Conservation (phyloP, 306 rosid species). For the Begonia fuchsioides region DNA sequence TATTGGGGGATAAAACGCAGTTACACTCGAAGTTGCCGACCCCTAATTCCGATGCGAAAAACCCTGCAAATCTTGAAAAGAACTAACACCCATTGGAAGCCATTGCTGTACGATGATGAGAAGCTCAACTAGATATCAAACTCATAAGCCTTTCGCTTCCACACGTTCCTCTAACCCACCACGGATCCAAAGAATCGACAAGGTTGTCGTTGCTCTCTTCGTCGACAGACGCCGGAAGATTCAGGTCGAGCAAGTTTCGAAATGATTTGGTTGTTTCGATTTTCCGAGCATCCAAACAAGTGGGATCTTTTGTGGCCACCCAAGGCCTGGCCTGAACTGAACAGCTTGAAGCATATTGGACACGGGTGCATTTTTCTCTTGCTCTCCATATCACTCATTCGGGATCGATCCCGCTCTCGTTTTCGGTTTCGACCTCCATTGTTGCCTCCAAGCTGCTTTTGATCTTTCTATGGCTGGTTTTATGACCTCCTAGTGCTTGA, state of each 20-base stretch:
- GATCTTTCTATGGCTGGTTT: slow-evolving; percentile 73
- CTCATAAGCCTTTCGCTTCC: slow-evolving; percentile 30
- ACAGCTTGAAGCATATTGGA: slow-evolving; percentile 58
- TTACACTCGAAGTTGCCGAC: too few relatives aligned
- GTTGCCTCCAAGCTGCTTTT: slow-evolving; percentile 51
- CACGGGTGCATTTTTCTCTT: slow-evolving; percentile 49
- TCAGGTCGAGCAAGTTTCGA: slow-evolving; percentile 73
- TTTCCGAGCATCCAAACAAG: slow-evolving; percentile 23
- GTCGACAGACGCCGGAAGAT: slow-evolving; percentile 69
- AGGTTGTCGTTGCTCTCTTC: slow-evolving; percentile 31
- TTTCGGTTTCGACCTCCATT: slow-evolving; percentile 37
- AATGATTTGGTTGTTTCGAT: slow-evolving; percentile 17
- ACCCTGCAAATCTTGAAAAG: slow-evolving; percentile 16
- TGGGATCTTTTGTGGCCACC: slow-evolving; percentile 98
- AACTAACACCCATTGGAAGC: slow-evolving; percentile 29
- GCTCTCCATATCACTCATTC: slow-evolving; percentile 14
- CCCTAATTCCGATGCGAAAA: not conserved
- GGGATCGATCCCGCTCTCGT: slow-evolving; percentile 19
- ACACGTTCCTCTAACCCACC: slow-evolving; percentile 43
- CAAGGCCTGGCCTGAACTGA: slow-evolving; percentile 78
- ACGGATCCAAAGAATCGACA: slow-evolving; percentile 26
- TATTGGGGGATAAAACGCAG: too few relatives aligned
- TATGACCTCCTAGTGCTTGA: slow-evolving; percentile 94
- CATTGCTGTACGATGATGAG: not conserved
- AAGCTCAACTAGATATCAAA: slow-evolving; percentile 25